Conservation (phyloP, 331 rosid species). For the Spiraea crenata region DNA sequence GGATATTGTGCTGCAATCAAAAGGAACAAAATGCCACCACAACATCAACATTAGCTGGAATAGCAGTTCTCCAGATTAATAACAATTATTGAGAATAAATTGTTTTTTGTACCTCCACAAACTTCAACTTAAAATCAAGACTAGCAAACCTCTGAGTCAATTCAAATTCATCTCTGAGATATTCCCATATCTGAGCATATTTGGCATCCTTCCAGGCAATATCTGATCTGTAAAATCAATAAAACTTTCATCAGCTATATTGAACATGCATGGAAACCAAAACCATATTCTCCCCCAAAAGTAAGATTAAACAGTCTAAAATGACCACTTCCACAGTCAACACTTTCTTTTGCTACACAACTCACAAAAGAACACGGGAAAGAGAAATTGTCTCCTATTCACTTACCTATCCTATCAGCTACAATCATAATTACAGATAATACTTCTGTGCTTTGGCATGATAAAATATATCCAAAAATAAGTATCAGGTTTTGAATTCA, state of each 20-base stretch:
- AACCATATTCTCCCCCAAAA: neutral
- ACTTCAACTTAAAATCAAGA: constrained; percentile 95
- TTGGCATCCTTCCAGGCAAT: constrained; percentile 99
- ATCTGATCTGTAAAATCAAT: constrained; percentile 66
- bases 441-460: neutral
- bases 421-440: neutral
- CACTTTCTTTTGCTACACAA: neutral
- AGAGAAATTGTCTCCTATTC: neutral
- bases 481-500: neutral
- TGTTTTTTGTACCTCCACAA: constrained; percentile 73
- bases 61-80: neutral
- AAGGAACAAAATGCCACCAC: neutral
- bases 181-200: constrained; percentile 99
- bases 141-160: constrained; percentile 92
- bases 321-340: neutral
- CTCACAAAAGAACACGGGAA: neutral
- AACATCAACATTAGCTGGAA: neutral
- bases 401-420: neutral
- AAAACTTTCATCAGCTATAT: constrained; percentile 1
- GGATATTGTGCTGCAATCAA: constrained; percentile 81
- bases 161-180: constrained; percentile 92
- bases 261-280: neutral
- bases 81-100: neutral
- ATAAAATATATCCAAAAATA: neutral
- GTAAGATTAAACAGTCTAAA: neutral